Evolutionary conservation across 768 basidiomycete genomes (phyloP).

Genomic region (Trametes cingulata): DNA sequence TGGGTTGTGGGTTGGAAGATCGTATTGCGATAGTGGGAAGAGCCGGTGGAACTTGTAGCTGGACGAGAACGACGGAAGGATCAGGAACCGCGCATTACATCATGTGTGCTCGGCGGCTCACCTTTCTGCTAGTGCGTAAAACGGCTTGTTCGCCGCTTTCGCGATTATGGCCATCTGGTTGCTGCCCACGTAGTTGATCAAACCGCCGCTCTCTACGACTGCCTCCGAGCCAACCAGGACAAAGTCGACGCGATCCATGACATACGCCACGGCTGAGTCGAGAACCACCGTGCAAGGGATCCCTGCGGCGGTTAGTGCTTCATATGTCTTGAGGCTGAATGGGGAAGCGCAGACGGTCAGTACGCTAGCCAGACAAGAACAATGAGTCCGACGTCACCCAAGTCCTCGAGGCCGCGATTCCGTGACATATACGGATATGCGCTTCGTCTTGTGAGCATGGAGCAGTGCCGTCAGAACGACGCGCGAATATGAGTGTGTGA

Average conservation of each 20-base stretch:
- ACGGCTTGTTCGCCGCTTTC: constrained; percentile 90
- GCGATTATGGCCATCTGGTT: constrained; percentile 97
- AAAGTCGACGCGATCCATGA: constrained; percentile 95
- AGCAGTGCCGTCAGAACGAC: constrained; percentile 93
- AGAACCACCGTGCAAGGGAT: constrained; percentile 94
- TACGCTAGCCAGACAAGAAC: constrained; percentile 9
- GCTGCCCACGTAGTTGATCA: constrained; percentile 91
- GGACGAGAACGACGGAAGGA: constrained; percentile 18
- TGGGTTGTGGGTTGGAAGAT: constrained; percentile 81
- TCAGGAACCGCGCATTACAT: constrained; percentile 15
- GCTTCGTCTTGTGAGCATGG: constrained; percentile 85
- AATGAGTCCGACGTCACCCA: constrained; percentile 55
- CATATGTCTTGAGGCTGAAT: constrained; percentile 87
- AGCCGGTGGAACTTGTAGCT: constrained; percentile 98
- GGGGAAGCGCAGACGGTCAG: constrained; percentile 11
- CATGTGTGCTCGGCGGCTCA: constrained; percentile 30
- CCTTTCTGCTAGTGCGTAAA: constrained; percentile 95
- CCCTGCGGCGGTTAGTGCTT: constrained; percentile 82
- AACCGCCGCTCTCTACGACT: constrained; percentile 93
- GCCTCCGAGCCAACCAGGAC: constrained; percentile 97
- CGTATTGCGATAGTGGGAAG: constrained; percentile 90
- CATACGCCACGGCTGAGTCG: constrained; percentile 95
- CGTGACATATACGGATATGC: constrained; percentile 97
- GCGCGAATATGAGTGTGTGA: constrained; percentile 95
- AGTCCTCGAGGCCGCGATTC: constrained; percentile 89